Conservation (phyloP, 495 filamentous ascomycete genomes). For the Corynascus novoguineensis region DNA sequence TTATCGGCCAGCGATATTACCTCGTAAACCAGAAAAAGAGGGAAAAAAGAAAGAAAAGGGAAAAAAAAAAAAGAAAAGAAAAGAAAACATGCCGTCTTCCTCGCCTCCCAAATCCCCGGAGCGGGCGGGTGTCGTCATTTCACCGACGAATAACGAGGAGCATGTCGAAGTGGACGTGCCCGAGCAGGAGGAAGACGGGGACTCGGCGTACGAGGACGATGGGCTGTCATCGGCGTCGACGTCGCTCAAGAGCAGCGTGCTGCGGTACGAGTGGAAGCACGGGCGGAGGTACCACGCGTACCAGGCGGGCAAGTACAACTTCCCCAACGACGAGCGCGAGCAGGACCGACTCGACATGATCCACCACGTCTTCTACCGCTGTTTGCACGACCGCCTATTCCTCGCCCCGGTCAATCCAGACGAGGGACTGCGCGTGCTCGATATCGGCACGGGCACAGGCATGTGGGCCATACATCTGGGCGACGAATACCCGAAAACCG, state of each 20-base stretch:
- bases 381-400: constrained; percentile 37
- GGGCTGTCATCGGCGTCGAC: constrained; percentile 24
- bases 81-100: no score
- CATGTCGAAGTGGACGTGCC: constrained; percentile 2
- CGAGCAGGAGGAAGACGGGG: not conserved
- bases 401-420: constrained; percentile 26
- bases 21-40: no score
- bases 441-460: constrained; percentile 25
- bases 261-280: constrained; percentile 46
- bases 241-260: constrained; percentile 41
- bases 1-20: no score
- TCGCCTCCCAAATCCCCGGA: no score
- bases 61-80: no score
- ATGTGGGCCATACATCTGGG: constrained; percentile 28
- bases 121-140: no score
- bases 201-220: constrained; percentile 2
- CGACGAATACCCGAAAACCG: constrained; percentile 18
- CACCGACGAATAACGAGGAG: no score
- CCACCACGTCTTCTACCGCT: constrained; percentile 49
- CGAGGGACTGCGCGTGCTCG: constrained; percentile 20
- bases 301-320: constrained; percentile 45
- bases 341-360: constrained; percentile 63
- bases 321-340: constrained; percentile 56
- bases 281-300: constrained; percentile 48
- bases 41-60: no score